Percentiles rank a stretch among this genome's conserved stretches.
These are phyloP conservation scores for Coemansia sp. DNA, from an alignment of 192 early-diverging fungal species.

Conservation along the genomic window DNA sequence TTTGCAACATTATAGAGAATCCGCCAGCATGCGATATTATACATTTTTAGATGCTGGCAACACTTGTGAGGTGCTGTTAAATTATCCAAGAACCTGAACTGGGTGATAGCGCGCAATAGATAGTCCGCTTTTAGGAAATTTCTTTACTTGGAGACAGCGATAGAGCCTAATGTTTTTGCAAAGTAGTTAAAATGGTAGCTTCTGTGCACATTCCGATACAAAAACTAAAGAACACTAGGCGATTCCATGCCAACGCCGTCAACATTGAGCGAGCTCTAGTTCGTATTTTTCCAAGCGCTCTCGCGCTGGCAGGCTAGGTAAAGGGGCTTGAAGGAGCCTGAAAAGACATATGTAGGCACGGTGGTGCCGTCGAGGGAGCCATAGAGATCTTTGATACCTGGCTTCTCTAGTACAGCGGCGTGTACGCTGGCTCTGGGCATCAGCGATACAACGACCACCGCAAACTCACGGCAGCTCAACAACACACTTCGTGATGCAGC, in stretches of 20 bases:
- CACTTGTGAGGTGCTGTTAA: too few species aligned
- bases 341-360: constrained; percentile 30
- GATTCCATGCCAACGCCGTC: too few species aligned
- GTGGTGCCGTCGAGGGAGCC: constrained; percentile 24
- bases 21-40: too few species aligned
- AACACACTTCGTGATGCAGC: constrained; percentile 50
- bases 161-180: too few species aligned
- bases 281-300: not conserved
- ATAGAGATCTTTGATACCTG: not conserved
- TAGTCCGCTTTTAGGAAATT: too few species aligned
- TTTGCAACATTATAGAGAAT: not conserved
- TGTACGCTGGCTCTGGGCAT: constrained; percentile 44
- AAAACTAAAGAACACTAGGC: too few species aligned
- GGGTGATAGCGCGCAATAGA: too few species aligned
- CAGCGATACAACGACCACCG: constrained; percentile 12
- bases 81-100: too few species aligned
- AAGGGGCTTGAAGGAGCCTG: constrained; percentile 27
- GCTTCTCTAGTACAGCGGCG: constrained; percentile 38
- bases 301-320: constrained; percentile 13
- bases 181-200: too few species aligned
- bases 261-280: not conserved
- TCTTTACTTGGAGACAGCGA: too few species aligned
- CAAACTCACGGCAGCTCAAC: constrained; percentile 39
- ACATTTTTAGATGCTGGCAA: too few species aligned
- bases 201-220: too few species aligned